Base-by-base conservation (phyloP, 2,329 filamentous ascomycete species). In the Westerdykella ornata region DNA sequence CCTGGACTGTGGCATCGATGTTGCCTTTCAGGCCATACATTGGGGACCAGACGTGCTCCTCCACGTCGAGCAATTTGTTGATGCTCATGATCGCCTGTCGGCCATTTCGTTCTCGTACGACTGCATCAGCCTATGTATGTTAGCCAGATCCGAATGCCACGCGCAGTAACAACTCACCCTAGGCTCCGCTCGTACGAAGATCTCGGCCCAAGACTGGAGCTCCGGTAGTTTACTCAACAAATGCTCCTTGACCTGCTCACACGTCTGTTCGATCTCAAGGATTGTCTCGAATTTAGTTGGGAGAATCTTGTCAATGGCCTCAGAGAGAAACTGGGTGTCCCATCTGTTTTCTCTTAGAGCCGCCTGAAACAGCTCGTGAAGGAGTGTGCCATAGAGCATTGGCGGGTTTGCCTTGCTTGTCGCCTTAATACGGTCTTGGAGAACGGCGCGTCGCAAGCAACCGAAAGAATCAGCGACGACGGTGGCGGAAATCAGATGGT, bases 21-120 rank as follows among this genome's bases (percentile, higher is more conserved):
- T 97, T 98, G 20, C 92, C 92, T 65, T 98, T 98, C 13, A 98
- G 73, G 0, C 92, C 92, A 61, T 94, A 98, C 80, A 88, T 90
- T 0, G 92, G 92, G 5, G 90, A 97, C 92, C 92, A 98, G 19
- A 98, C 82, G 60, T 97, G 92, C 65, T 98, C 92, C 63, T 98
- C 92, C 8, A 98, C 86, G 60, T 97, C 92, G 12, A 98, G 81
- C 19, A 98, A 73, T 61, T 97, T 98, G 57, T 83, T 94, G 52
- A 98, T 82, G 52, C 85, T 88, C 76, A 97, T 82, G 43, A 76
- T 83, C 9, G 84, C 79, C 51, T 82, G 84, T 39, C 84, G 79
- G 31, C 84, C 84, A 57, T 88, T 84, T 35, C 85, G 78, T 50
- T 89, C 88, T 51, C 87, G 83, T 17, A 94, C 83, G 31, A 87